Evolutionary conservation across 768 basidiomycete species (phyloP).

Genomic region (Hebeloma cylindrosporum): DNA sequence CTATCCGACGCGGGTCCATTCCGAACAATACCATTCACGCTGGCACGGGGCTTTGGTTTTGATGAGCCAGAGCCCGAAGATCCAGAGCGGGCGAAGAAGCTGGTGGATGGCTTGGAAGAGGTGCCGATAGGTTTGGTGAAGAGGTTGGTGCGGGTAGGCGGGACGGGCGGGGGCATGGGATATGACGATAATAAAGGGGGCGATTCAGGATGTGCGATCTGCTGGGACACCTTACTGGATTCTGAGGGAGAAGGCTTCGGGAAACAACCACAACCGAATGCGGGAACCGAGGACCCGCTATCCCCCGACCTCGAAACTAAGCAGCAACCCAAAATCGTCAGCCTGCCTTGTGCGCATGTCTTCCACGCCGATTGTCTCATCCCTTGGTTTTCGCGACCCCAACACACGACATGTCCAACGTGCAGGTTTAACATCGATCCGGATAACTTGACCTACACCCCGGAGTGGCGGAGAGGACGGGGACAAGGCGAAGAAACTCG

Average conservation of each 20-base stretch:
- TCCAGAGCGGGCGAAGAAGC: constrained; percentile 62
- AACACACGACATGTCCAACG: constrained; percentile 79
- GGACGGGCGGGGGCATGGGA: constrained; percentile 31
- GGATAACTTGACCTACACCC: constrained; percentile 59
- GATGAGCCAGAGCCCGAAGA: constrained; percentile 49
- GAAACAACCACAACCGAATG: constrained; percentile 20
- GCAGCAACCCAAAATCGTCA: constrained; percentile 51
- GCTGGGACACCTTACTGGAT: constrained; percentile 69
- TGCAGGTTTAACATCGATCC: constrained; percentile 85
- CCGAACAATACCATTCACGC: constrained; percentile 3
- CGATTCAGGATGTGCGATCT: constrained; percentile 65
- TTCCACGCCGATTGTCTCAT: constrained; percentile 78
- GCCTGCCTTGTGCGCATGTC: constrained; percentile 78
- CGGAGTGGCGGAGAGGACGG: constrained; percentile 22
- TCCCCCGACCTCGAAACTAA: constrained; percentile 5
- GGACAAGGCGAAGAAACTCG: constrained; percentile 4
- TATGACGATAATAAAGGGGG: constrained; percentile 31
- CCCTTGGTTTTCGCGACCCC: constrained; percentile 81
- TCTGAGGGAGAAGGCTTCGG: constrained; percentile 35
- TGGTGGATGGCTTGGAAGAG: constrained; percentile 63
- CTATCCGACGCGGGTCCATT: neutral
- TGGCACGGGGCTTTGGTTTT: constrained; percentile 18
- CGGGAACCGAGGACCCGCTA: constrained; percentile 7
- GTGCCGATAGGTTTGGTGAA: constrained; percentile 67
- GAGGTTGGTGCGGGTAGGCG: constrained; percentile 56